Percentiles rank a stretch among this genome's conserved stretches.
These are phyloP conservation scores for Xerophyta viscosa DNA, from an alignment of 106 monocot species.

Conservation along the genomic window DNA sequence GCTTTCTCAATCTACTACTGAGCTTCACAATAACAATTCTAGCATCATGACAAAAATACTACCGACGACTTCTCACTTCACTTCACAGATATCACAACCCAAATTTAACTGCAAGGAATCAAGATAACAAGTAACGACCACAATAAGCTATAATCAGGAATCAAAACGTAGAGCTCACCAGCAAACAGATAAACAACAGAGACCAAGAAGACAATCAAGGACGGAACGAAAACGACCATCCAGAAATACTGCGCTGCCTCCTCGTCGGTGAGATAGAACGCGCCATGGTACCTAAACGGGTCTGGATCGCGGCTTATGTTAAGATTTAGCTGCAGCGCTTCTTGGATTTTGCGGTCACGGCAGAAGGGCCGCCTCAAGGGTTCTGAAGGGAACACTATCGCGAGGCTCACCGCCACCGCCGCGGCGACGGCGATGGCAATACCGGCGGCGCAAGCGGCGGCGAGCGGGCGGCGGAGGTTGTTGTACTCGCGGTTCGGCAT, in stretches of 20 bases:
- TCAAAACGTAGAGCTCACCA: too few relatives aligned
- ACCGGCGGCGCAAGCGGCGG: constrained; percentile 12
- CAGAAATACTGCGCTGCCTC: constrained; percentile 86
- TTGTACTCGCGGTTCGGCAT: constrained; percentile 61
- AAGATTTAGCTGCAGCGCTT: constrained; percentile 18
- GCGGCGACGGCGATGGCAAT: constrained; percentile 29
- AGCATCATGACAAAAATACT: too few relatives aligned
- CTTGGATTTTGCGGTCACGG: constrained; percentile 41
- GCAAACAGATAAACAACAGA: constrained; percentile 61
- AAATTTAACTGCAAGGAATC: too few relatives aligned
- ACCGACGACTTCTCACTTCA: too few relatives aligned
- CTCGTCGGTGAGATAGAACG: constrained; percentile 73
- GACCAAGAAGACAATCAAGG: constrained; percentile 51
- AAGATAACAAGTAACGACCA: too few relatives aligned
- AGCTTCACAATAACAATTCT: too few relatives aligned
- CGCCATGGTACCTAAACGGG: constrained; percentile 44
- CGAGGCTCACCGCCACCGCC: constrained; percentile 46
- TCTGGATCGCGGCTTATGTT: constrained; percentile 33
- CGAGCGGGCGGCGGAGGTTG: constrained; percentile 45
- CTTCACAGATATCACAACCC: too few relatives aligned
- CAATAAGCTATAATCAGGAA: too few relatives aligned
- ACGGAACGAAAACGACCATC: constrained; percentile 87
- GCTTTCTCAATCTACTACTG: too few relatives aligned
- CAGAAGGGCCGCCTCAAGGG: constrained; percentile 57
- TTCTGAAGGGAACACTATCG: constrained; percentile 68